Base-by-base conservation (phyloP, 148 eudicot species). In the Bassia scoparia region DNA sequence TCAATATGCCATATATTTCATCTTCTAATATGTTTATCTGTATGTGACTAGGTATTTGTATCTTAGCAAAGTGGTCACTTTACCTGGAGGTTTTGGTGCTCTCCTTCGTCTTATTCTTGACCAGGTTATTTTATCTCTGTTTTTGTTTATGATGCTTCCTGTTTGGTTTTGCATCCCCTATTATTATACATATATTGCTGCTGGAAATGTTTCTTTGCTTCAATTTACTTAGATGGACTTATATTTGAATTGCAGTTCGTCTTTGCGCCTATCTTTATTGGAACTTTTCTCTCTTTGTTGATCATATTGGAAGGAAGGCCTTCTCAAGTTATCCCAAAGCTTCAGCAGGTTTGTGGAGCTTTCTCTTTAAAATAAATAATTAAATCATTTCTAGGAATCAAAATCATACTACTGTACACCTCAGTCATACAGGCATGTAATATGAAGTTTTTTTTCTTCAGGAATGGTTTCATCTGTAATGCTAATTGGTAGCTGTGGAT, bases 401-500 rank as follows among this genome's bases (percentile, higher is more conserved):
- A 41, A 37, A 9, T 41, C 5, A 4, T 17, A n/a, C 46, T 53
- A 29, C 54, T 18, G 61, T 24, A 54, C 34, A 33, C 48, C 35
- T 9, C n/a, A 49, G 35, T 26, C 30, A 50, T 52, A 48, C 20
- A 27, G 38, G 41, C 61, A 41, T 62, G 16, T 62, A 43, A 53
- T 31, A 3, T 48, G 53, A 18, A 33, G 8, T 64, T 76, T 46
- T 65, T 81, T 64, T 76, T 46, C 61, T 81, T 74, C 73, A 94
- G 98, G 97, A 91, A 80, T 94, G 98, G 97, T 89, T 68, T 82
- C 97, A 59, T 78, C 98, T 54, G 97, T 94, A 63, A 21, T 82
- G 97, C 91, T 55, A 95, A 95, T 65, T 91, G 97, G 97, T 87
- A 91, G 73, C 75, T 95, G 70, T 95, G 98, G 98, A 83, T 95